A percentile compares a stretch with the other conserved stretches of the same genome.
These are phyloP conservation scores for Silene vulgaris DNA, from an alignment of 179 eudicot genomes.

Conservation along the genomic window DNA sequence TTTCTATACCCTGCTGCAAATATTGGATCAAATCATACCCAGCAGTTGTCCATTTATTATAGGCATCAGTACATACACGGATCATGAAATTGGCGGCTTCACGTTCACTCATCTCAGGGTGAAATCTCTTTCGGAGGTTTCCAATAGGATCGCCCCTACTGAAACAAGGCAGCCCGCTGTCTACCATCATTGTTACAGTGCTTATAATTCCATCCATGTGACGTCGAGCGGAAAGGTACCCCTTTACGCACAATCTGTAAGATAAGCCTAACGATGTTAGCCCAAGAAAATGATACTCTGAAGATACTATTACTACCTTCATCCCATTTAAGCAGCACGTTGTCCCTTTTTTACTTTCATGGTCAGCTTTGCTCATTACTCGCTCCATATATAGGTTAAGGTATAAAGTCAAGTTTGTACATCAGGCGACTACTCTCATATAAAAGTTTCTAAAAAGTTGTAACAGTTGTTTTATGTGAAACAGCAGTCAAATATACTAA, in stretches of 20 bases:
- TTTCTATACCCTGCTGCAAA: constrained; percentile 96
- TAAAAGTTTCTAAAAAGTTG: too few relatives aligned
- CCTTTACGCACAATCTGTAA: constrained; percentile 89
- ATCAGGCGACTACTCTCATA: too few relatives aligned
- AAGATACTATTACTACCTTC: too few relatives aligned
- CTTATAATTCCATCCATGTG: constrained; percentile 94
- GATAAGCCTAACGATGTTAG: constrained; percentile 5
- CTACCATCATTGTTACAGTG: constrained; percentile 80
- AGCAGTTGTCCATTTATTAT: constrained; percentile 98
- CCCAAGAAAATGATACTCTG: not conserved
- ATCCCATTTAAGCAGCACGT: not conserved
- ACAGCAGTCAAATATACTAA: not conserved
- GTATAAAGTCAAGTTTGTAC: too few relatives aligned
- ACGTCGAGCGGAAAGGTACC: constrained; percentile 94
- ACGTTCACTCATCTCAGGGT: constrained; percentile 94
- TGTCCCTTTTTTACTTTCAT: too few relatives aligned
- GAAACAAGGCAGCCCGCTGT: constrained; percentile 98
- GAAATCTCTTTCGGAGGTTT: constrained; percentile 88
- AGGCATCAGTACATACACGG: constrained; percentile 85
- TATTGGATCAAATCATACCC: constrained; percentile 98
- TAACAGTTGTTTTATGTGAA: too few relatives aligned
- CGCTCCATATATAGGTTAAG: too few relatives aligned
- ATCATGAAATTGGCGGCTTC: constrained; percentile 98
- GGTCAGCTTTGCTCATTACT: too few relatives aligned
- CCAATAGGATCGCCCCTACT: constrained; percentile 96